Base-by-base conservation (phyloP, 306 rosid species). In the Dryas octopetala region DNA sequence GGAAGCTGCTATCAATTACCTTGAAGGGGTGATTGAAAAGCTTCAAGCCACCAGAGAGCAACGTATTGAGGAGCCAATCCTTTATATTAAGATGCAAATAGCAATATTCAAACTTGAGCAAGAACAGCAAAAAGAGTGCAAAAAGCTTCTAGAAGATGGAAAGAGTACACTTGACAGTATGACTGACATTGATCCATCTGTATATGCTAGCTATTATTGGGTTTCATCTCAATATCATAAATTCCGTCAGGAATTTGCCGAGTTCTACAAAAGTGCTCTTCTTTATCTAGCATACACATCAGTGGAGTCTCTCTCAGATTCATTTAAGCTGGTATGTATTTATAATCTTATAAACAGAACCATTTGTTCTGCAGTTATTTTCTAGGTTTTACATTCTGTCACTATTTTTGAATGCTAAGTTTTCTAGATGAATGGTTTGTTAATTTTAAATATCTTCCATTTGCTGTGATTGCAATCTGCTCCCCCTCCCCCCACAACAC, bases 181-280 rank as follows among this genome's bases (percentile, higher is more conserved):
- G 99, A 96, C 99, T 59, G 99, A 96, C 80, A 96, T 96, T 66
- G 99, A 96, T 83, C 99, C 99, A 38, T 88, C 98, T 62, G 98
- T 96, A 0, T 90, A 92, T 80, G 99, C 99, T 58, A 92, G 82
- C 85, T 91, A 84, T 81, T 92, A 89, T 81, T 96, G 99, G 99
- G 99, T 96, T 45, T 88, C 99, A 69, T 96, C 97, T 80, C 99
- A 96, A 78, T 92, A 76, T 81, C 65, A 91, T 46, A 96, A 96
- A 61, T 85, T 89, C 26, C 91, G 92, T 19, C 93, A 86, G 83
- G 99, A 96, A 77, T 96, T 90, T 89, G 98, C 99, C 2, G 99
- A 96, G 84, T 96, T 96, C 94, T 96, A 96, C 83, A 96, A 85
- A 86, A 90, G 91, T 74, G 97, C 99, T 77, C 99, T 96, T 88